Evolutionary conservation across 2,329 filamentous ascomycete genomes (phyloP).

Genomic region (Coniella lustricola): DNA sequence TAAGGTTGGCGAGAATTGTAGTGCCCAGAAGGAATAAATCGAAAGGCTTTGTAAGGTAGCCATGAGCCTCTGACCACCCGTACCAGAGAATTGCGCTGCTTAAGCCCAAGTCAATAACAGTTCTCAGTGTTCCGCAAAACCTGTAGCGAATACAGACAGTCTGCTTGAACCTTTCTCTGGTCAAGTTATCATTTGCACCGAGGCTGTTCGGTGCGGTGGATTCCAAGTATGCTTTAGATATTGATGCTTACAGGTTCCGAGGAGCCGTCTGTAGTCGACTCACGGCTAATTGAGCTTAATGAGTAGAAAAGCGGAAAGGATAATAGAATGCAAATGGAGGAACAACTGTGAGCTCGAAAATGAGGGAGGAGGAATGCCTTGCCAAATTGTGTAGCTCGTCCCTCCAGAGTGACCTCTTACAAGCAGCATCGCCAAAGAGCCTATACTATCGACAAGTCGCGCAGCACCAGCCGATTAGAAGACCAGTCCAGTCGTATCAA

Average conservation of each 20-base stretch:
- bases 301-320: not conserved
- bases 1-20: conserved; percentile 34
- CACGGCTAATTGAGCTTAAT: not conserved
- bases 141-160: conserved; percentile 22
- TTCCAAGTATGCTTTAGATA: too few relatives aligned
- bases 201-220: too few relatives aligned
- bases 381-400: conserved; percentile 42
- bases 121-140: conserved; percentile 36
- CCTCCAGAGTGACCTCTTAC: conserved; percentile 41
- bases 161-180: not conserved
- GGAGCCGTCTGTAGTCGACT: too few relatives aligned
- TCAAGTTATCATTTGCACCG: too few relatives aligned
- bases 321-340: not conserved
- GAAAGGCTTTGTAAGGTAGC: conserved; percentile 37
- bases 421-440: conserved; percentile 36
- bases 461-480: conserved; percentile 40
- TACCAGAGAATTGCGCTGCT: conserved; percentile 38
- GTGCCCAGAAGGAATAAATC: conserved; percentile 35
- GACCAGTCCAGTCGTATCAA: conserved; percentile 42
- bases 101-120: conserved; percentile 33
- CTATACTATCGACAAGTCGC: conserved; percentile 34
- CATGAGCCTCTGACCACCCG: conserved; percentile 44
- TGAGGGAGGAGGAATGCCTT: conserved; percentile 23
- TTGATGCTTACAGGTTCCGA: too few relatives aligned
- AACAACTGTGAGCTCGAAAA: not conserved